Evolutionary conservation across 768 basidiomycete species (phyloP).

Genomic region (Cystofilobasidium capitatum): DNA sequence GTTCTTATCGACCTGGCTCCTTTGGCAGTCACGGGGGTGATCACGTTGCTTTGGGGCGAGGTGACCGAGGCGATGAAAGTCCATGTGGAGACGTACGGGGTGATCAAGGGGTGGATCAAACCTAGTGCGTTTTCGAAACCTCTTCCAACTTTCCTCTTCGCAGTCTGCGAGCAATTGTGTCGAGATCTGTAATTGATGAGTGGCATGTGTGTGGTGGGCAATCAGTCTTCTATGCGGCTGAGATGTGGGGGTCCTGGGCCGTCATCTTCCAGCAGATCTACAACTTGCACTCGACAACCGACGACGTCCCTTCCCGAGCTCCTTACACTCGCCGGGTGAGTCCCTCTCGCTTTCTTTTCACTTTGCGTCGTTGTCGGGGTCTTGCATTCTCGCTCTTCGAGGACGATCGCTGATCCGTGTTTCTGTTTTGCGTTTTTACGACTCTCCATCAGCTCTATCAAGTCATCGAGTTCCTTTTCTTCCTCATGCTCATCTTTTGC

Average conservation of each 20-base stretch:
- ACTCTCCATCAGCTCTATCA: constrained; percentile 32
- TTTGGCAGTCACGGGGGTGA: background rate
- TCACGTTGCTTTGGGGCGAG: constrained; percentile 55
- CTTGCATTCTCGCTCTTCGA: too few relatives aligned
- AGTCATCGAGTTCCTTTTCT: constrained; percentile 64
- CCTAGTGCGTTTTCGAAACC: constrained; percentile 19
- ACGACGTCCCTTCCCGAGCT: constrained; percentile 47
- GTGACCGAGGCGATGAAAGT: constrained; percentile 60
- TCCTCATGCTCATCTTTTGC: constrained; percentile 56
- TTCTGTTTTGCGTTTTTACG: background rate
- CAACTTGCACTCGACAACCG: constrained; percentile 46
- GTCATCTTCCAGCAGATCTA: constrained; percentile 64
- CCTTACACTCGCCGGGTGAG: constrained; percentile 53
- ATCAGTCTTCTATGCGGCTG: constrained; percentile 55
- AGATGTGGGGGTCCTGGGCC: constrained; percentile 60
- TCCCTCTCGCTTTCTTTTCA: constrained; percentile 12
- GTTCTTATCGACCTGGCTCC: constrained; percentile 42
- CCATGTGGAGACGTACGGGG: constrained; percentile 58
- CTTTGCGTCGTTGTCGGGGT: too few relatives aligned
- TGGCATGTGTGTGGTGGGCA: background rate
- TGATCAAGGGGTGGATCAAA: constrained; percentile 52
- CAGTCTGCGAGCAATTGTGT: too few relatives aligned
- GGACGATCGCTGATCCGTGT: too few relatives aligned
- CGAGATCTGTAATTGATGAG: background rate
- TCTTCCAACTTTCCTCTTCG: background rate